Evolutionary conservation across 129 eudicot species (phyloP), one percentile per base, ranked within the genome.

Genomic region (Oenanthe sinensis): DNA sequence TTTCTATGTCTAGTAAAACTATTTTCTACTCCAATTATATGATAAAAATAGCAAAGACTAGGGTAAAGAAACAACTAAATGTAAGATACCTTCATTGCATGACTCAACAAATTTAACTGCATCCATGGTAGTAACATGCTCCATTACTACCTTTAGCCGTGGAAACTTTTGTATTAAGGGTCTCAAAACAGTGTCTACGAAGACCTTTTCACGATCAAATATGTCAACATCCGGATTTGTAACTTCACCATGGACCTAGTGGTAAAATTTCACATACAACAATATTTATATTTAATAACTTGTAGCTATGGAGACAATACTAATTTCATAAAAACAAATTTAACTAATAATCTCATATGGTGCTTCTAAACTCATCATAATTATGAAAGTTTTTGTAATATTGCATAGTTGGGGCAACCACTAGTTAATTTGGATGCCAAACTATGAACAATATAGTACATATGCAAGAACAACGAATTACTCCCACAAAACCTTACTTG

Each of bases 181-280:
- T 80, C 84, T 87, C 44, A 96, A 81, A 76, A 92, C 82, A 43
- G 91, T 86, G 60, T 92, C 99, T 79, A 96, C 90, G 74, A 85
- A 96, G n/a, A 89, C 92, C 83, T 88, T 92, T 83, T 96, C 99
- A 69, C 99, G 97, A 75, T 96, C 99, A 84, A 96, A 96, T 76
- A 96, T 79, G 79, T 96, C 99, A 50, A 92, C 85, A 49, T 86
- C 85, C 7, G 97, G 88, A 77, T 87, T 87, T 26, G 99, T 96
- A 45, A 92, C 99, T 79, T 96, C 99, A 54, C 99, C 99, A 70
- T 96, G 99, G 67, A 92, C 99, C 99, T 96, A 87, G 71, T 47
- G 49, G 79, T 43, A 74, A 8, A 68, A 77, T 37, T 17, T 37
- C 48, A 65, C 20, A 79, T 45, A 75, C 26, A 15, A 11, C 10